These are phyloP conservation scores for Aspergillus sclerotiicarbonarius DNA, from an alignment of 495 filamentous ascomycete genomes.

Conservation along the genomic window DNA sequence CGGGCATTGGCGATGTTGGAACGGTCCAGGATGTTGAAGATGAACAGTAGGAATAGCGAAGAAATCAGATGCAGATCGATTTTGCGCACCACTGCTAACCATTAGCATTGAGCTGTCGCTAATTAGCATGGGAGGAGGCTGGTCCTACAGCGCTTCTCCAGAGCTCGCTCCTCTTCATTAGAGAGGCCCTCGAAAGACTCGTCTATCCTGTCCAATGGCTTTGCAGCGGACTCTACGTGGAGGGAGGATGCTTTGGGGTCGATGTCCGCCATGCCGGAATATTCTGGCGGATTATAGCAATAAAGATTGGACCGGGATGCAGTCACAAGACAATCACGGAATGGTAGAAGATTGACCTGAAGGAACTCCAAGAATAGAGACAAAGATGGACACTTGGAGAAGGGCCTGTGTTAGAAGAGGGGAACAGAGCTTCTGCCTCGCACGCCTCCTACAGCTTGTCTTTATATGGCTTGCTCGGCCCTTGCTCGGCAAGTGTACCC, in stretches of 20 bases:
- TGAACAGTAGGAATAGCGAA: constrained; percentile 34
- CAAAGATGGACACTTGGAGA: too few relatives aligned
- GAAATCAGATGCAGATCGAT: constrained; percentile 37
- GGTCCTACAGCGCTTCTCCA: neutral
- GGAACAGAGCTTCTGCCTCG: too few relatives aligned
- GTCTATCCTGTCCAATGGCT: neutral
- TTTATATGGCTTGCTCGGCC: too few relatives aligned
- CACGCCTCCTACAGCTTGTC: too few relatives aligned
- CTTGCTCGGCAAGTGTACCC: too few relatives aligned
- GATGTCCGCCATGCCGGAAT: neutral
- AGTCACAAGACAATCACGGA: too few relatives aligned
- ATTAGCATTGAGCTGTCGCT: neutral
- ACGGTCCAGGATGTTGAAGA: constrained; percentile 30
- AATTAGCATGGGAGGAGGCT: neutral
- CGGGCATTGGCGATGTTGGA: constrained; percentile 32
- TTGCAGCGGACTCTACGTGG: neutral
- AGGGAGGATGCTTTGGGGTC: neutral
- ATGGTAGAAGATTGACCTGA: too few relatives aligned
- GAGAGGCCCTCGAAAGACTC: neutral
- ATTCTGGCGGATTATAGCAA: too few relatives aligned
- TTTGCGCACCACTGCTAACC: constrained; percentile 20
- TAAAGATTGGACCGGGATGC: too few relatives aligned
- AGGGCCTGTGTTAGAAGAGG: too few relatives aligned
- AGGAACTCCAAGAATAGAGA: too few relatives aligned
- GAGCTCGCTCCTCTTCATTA: neutral